Base-by-base conservation (phyloP, 1,284 basidiomycete genomes). In the Peniophora sp. region DNA sequence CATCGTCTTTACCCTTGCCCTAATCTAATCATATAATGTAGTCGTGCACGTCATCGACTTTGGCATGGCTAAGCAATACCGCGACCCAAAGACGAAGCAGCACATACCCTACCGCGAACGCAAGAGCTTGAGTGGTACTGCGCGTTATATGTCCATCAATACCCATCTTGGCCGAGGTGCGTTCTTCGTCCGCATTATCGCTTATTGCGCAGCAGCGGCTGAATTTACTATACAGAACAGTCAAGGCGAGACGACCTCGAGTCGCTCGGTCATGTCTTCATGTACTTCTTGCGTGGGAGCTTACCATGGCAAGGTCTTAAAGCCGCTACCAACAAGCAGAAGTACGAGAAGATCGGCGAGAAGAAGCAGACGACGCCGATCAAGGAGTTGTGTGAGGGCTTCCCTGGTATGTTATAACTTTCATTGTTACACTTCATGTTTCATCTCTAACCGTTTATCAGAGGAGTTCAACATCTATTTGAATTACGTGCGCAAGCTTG, bases 321-420 rank as follows among this genome's bases (percentile, higher is more conserved):
- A 71, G 94, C 92, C 38, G 92, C 92, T 19, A 97, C 92, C 54
- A 96, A 97, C 75, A 97, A 97, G 76, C 92, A 96, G 72, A 97
- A 97, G 76, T 97, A 97, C 72, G 94, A 97, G 74, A 97, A 96
- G 76, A 97, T 97, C 65, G 93, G 93, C 55, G 94, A 97, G 75
- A 97, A 97, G 83, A 97, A 97, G 76, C 93, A 97, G 75, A 90
- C 87, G 47, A 97, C 94, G 17, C 87, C 90, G 11, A 96, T 97
- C 68, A 93, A 92, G 67, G 93, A 97, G 66, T 75, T 97, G 16
- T 92, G 88, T 60, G 93, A 97, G 58, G 89, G 90, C 43, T 94
- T 90, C 71, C 93, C 93, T 52, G 89, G 90, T 91, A 60, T 59
- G 79, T 69, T n/a, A 17, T n/a, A n/a, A 41, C 38, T 5, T 16